Evolutionary conservation across 2,329 filamentous ascomycete genomes (phyloP), one percentile per base, ranked within the genome.

Genomic region (Domatiomyces catenatus): DNA sequence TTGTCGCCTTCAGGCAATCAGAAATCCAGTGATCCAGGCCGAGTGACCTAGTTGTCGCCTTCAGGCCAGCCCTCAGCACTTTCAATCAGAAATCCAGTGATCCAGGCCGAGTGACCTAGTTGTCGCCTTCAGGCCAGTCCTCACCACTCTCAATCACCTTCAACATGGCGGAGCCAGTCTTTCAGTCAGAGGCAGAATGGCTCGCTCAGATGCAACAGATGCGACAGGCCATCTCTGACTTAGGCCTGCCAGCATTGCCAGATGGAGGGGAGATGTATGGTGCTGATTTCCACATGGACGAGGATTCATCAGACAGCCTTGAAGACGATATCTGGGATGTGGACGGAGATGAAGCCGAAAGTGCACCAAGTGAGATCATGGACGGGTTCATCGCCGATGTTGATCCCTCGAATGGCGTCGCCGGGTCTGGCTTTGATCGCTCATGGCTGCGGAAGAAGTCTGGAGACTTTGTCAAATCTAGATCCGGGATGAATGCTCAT

Each of bases 261-360:
- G 65, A 70, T 26, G 66, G 69, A 44, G 62, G 68, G 42, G 69
- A 70, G 46, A 63, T 69, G 46, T 79, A 80, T 60, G 76, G 73
- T 17, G 69, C 75, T 10, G 75, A 80, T 49, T 55, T 71, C 19
- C 66, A 70, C 26, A 67, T 81, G 36, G 81, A 86, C 32, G 75
- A 79, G 46, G 68, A 76, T 19, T 76, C 75, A 2, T 75, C 71
- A 3, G 77, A 77, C 4, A 79, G 76, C 44, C 79, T 76, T 17
- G 77, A 79, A 4, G 84, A 90, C 52, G 88, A 95, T 67, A 81
- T 95, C 8, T 95, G 90, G 90, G 89, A 95, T 64, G 80, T 93
- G 52, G 86, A 94, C 61, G 54, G 57, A 22, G 56, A 56, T 19
- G n/a, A 49, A 8, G 56, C 56, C 43, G 53, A 56, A 15, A 57